A percentile compares a stretch with the other conserved stretches of the same genome.
These are phyloP conservation scores for Leucocoprinus leucothites DNA, from an alignment of 768 basidiomycete species.

Conservation along the genomic window DNA sequence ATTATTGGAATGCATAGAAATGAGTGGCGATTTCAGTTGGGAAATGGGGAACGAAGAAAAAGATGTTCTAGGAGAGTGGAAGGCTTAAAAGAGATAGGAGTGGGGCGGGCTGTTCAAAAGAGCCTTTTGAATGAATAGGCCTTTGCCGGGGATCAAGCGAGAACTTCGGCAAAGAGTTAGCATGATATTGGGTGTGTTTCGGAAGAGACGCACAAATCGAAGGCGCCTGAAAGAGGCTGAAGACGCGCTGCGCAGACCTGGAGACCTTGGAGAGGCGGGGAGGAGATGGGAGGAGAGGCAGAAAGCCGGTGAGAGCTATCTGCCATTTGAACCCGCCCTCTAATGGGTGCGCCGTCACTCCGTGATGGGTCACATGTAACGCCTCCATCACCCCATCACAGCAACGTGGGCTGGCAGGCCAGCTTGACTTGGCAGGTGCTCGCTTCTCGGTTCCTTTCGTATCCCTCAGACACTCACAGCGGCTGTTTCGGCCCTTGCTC, in stretches of 20 bases:
- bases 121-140: neutral
- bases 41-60: neutral
- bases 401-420: conserved; percentile 3
- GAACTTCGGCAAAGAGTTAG: conserved; percentile 1
- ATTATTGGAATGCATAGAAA: conserved; percentile 10
- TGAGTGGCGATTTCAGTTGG: neutral
- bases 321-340: neutral
- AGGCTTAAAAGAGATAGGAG: neutral
- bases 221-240: neutral
- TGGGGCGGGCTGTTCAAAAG: conserved; percentile 6
- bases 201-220: neutral
- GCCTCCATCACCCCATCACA: neutral
- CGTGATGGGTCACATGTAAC: neutral
- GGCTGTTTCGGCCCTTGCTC: neutral
- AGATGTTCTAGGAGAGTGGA: neutral
- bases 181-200: neutral
- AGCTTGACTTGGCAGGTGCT: neutral
- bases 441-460: conserved; percentile 3
- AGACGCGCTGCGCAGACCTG: neutral
- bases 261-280: neutral
- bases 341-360: neutral
- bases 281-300: neutral
- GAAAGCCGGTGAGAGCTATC: conserved; percentile 7
- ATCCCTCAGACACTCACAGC: neutral
- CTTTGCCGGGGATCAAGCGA: conserved; percentile 1